phyloP scores from a whole-genome alignment of 2,329 filamentous ascomycete species.

The Fonsecaea multimorphosa region DNA sequence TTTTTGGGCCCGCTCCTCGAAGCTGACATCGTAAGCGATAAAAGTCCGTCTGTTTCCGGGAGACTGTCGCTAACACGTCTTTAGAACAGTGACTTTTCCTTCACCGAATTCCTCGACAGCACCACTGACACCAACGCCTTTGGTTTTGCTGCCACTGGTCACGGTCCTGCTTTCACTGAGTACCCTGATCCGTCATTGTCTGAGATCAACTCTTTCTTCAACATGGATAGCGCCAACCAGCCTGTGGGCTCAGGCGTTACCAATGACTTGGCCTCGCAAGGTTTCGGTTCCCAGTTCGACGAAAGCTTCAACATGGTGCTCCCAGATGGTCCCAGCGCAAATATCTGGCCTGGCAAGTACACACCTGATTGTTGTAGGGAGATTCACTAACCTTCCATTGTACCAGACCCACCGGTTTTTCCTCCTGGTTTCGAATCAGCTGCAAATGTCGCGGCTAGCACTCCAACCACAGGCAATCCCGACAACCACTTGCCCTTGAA shows the following conservation, averaged over 20 bases:
- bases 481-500: too few relatives aligned
- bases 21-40: neutral
- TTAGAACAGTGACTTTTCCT: neutral
- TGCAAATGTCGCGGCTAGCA: neutral
- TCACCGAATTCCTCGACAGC: neutral
- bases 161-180: neutral
- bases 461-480: too few relatives aligned
- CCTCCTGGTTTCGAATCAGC: neutral
- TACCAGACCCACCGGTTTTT: neutral
- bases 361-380: neutral
- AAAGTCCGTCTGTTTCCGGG: neutral
- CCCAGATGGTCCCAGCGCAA: neutral
- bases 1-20: neutral
- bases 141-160: neutral
- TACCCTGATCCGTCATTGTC: too few relatives aligned
- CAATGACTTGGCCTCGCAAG: neutral
- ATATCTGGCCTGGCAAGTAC: neutral
- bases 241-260: neutral
- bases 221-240: neutral
- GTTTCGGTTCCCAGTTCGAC: neutral
- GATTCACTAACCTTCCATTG: neutral
- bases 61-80: neutral
- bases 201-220: neutral
- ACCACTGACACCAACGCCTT: neutral
- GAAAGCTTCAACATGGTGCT: neutral